Conservation (phyloP, 305 asterid genomes). For the Ruellia speciosa region DNA sequence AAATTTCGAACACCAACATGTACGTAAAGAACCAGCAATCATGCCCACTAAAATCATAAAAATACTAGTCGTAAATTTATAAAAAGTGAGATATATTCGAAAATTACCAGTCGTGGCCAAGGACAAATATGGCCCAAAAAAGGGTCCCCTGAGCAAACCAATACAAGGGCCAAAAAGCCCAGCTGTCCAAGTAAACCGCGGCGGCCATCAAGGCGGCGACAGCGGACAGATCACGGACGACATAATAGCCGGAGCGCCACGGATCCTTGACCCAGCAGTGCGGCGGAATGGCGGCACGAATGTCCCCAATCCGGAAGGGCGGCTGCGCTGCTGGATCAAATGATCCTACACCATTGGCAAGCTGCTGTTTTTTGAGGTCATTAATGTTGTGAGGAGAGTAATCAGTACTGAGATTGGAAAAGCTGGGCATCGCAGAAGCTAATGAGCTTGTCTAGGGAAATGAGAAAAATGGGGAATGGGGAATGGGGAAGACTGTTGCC, state of each 20-base stretch:
- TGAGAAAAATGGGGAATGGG: too few relatives aligned
- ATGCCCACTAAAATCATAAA: too few relatives aligned
- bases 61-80: too few relatives aligned
- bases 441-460: too few relatives aligned
- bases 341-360: too few relatives aligned
- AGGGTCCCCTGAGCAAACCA: constrained; percentile 91
- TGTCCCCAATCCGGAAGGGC: constrained; percentile 70
- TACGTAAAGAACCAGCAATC: too few relatives aligned
- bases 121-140: constrained; percentile 97
- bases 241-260: constrained; percentile 68
- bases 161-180: constrained; percentile 75
- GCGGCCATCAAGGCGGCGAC: constrained; percentile 53
- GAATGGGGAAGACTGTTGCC: too few relatives aligned
- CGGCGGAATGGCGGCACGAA: constrained; percentile 80
- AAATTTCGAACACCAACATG: background rate
- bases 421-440: too few relatives aligned
- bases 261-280: constrained; percentile 94
- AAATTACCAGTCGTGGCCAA: constrained; percentile 87
- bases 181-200: constrained; percentile 47
- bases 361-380: too few relatives aligned
- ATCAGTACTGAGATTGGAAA: too few relatives aligned
- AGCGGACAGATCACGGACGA: constrained; percentile 45
- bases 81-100: too few relatives aligned
- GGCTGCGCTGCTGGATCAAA: constrained; percentile 83
- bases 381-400: too few relatives aligned